Evolutionary conservation across 139 green algal genomes (phyloP).

Genomic region (Diplosphaera chodatii): DNA sequence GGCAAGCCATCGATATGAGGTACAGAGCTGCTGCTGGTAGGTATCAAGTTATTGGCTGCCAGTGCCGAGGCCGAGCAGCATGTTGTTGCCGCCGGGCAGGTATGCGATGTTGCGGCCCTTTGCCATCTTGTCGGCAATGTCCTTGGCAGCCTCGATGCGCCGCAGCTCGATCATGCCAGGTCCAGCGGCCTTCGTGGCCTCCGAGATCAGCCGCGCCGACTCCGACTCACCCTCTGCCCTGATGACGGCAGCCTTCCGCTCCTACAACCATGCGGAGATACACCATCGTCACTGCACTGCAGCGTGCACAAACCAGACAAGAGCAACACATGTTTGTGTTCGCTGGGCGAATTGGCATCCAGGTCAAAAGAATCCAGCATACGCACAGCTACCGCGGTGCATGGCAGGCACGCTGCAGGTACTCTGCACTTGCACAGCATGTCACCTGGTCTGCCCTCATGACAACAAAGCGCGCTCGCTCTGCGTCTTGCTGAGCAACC

Average conservation of each 20-base stretch:
- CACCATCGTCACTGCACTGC: no score
- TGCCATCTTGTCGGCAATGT: conserved; percentile 88
- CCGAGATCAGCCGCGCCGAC: conserved; percentile 88
- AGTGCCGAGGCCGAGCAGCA: conserved; percentile 70
- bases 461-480: conserved; percentile 92
- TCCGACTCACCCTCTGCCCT: conserved; percentile 94
- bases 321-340: no score
- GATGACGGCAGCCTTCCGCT: conserved; percentile 87
- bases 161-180: conserved; percentile 92
- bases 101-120: conserved; percentile 93
- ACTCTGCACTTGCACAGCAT: no score
- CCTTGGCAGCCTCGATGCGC: conserved; percentile 93
- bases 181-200: conserved; percentile 85
- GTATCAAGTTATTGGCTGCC: neutral
- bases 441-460: conserved; percentile 91
- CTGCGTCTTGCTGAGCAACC: conserved; percentile 97
- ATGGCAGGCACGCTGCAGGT: no score
- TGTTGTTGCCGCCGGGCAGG: conserved; percentile 68
- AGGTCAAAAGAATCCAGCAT: no score
- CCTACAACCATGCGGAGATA: no score
- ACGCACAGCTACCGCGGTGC: no score
- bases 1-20: no score
- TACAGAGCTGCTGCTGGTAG: no score
- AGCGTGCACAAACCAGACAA: no score
- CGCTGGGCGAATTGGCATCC: no score